phyloP scores from a whole-genome alignment of 1,284 basidiomycete genomes.

The Meira miltonrushii region DNA sequence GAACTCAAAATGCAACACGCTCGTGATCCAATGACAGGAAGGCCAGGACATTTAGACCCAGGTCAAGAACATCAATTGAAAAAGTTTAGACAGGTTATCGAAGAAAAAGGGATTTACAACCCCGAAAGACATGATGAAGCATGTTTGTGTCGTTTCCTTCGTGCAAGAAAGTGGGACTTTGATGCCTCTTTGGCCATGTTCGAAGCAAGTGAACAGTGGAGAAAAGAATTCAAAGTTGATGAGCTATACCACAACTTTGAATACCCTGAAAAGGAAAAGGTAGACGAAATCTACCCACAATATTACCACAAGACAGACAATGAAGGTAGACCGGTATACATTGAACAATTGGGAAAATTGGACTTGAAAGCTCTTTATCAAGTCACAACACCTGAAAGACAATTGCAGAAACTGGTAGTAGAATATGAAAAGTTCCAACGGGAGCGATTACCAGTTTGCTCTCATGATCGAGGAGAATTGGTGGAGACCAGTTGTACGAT shows the following conservation, averaged over 20 bases:
- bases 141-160: conserved; percentile 62
- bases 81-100: conserved; percentile 33
- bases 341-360: conserved; percentile 85
- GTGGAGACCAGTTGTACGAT: conserved; percentile 99
- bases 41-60: conserved; percentile 45
- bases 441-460: conserved; percentile 69
- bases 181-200: conserved; percentile 79
- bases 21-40: conserved; percentile 20
- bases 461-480: conserved; percentile 67
- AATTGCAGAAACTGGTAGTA: conserved; percentile 78
- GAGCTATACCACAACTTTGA: conserved; percentile 79
- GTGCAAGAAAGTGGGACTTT: conserved; percentile 88
- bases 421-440: conserved; percentile 88
- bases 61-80: conserved; percentile 40
- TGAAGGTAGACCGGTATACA: conserved; percentile 91
- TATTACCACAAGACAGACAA: conserved; percentile 93
- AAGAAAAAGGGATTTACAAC: conserved; percentile 42
- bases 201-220: conserved; percentile 77
- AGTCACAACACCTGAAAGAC: conserved; percentile 78
- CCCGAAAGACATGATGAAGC: conserved; percentile 50
- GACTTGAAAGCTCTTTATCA: conserved; percentile 67
- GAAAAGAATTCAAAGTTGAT: conserved; percentile 80
- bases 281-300: conserved; percentile 90
- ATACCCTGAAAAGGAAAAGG: conserved; percentile 75
- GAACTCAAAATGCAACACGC: conserved; percentile 17